Conservation (phyloP, 495 filamentous ascomycete genomes). For the Staphylotrichum longicolle region DNA sequence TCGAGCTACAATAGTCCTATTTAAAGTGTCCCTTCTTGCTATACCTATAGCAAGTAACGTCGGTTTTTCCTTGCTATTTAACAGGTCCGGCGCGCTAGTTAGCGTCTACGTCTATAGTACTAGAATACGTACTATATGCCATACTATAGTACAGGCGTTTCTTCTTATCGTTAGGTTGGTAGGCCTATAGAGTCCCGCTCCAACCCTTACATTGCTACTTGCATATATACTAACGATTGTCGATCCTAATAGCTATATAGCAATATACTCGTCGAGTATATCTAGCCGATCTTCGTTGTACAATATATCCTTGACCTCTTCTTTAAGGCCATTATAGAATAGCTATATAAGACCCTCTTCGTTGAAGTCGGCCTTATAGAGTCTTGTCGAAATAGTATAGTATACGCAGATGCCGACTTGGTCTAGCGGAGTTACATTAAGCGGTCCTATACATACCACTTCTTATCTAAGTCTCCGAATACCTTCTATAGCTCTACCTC, state of each 20-base stretch:
- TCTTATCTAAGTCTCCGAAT: neutral
- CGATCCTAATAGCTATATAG: neutral
- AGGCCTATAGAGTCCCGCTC: too few relatives aligned
- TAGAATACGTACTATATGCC: neutral
- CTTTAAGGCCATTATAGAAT: slow-evolving; percentile 10
- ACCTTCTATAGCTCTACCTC: neutral
- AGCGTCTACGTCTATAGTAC: neutral
- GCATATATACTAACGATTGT: neutral
- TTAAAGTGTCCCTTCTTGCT: slow-evolving; percentile 10
- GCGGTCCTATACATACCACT: neutral
- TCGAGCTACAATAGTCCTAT: neutral
- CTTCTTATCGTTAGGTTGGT: neutral
- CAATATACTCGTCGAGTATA: neutral
- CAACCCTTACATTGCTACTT: neutral
- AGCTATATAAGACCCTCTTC: slow-evolving; percentile 5
- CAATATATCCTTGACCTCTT: slow-evolving; percentile 7
- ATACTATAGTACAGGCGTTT: neutral
- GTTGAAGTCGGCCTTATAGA: neutral
- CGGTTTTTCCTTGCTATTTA: neutral
- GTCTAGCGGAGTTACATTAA: neutral
- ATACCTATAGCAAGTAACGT: neutral
- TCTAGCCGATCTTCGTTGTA: neutral
- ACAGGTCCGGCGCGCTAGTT: neutral
- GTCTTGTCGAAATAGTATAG: neutral
- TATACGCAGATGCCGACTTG: neutral